These are phyloP conservation scores for Cyclotella baltica DNA, from an alignment of 108 stramenopile genomes.

Conservation along the genomic window DNA sequence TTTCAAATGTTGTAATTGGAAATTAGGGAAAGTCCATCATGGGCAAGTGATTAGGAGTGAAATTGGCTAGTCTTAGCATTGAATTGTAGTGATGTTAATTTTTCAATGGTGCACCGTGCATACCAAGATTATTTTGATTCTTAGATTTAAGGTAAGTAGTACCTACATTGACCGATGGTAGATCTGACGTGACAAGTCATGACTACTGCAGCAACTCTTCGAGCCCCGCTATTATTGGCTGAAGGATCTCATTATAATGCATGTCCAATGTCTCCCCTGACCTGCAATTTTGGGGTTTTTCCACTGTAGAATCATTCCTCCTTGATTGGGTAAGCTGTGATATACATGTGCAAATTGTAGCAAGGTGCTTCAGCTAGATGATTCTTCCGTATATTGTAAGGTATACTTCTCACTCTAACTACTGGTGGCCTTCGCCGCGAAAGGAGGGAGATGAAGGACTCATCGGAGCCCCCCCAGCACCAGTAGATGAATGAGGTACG, in stretches of 20 bases:
- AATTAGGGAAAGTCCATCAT: constrained; percentile 7
- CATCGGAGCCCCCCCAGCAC: constrained; percentile 14
- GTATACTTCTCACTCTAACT: not conserved
- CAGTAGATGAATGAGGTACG: constrained; percentile 32
- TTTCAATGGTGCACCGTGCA: not conserved
- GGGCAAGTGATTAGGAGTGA: not conserved
- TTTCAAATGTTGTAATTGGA: no score
- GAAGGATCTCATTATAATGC: no score
- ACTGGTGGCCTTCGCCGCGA: not conserved
- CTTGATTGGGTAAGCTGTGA: no score
- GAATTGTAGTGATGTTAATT: not conserved
- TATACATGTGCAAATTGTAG: no score
- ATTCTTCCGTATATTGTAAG: not conserved
- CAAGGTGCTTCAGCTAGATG: no score
- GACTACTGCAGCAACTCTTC: no score
- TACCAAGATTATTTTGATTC: not conserved
- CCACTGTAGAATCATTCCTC: no score
- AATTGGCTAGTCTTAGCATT: not conserved
- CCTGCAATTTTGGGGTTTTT: no score
- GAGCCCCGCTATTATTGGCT: no score
- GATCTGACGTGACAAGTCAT: no score
- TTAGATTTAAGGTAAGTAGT: not conserved
- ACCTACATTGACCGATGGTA: not conserved
- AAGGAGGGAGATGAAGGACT: not conserved
- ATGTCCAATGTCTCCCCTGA: no score